Base-by-base conservation (phyloP, 768 basidiomycete genomes). In the Panaeolus papilionaceus region DNA sequence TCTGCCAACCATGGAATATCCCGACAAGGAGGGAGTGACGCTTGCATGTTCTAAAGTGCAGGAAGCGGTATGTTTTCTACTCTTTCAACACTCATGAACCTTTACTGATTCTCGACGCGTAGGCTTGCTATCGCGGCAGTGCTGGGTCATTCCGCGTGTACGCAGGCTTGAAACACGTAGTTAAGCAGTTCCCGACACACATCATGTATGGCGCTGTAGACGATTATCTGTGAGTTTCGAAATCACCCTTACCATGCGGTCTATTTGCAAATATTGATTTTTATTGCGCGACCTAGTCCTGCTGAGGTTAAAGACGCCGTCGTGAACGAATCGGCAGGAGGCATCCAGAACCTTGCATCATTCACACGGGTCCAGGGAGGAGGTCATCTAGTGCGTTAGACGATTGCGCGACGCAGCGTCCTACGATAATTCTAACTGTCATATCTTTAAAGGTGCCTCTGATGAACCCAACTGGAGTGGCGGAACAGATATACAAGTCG, bases 181-280 rank as follows among this genome's bases (percentile, higher is more conserved):
- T 80, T n/a, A 71, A 74, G 61, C 75, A 73, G 3, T 58, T 81
- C 6, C 83, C 83, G 0, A 78, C 81, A 2, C 85, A 87, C 68
- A 66, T 86, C 37, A 80, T 86, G 42, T 85, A 83, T 67, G 86
- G 85, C n/a, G 80, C 74, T 1, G 77, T 80, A 7, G 77, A 84
- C 65, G 85, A 86, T 67, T 80, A 81, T 67, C 51, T 83, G 82
- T 84, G 69, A 45, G 80, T 71, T 39, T 16, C 37, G 18, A 6
- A 38, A 38, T 23, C 37, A 14, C 10, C 42, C 18, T 14, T n/a
- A 66, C 9, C 16, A 16, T 42, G 10, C 9, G 47, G 28, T 38
- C 4, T 37, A 42, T 16, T 14, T 33, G 18, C 33, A 33, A 33
- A 33, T 33, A 33, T 33, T 33, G 33, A 33, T 2, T 33, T 33